Evolutionary conservation across 108 stramenopile genomes (phyloP), one percentile per base, ranked within the genome.

Genomic region (Cyclotella sp.): DNA sequence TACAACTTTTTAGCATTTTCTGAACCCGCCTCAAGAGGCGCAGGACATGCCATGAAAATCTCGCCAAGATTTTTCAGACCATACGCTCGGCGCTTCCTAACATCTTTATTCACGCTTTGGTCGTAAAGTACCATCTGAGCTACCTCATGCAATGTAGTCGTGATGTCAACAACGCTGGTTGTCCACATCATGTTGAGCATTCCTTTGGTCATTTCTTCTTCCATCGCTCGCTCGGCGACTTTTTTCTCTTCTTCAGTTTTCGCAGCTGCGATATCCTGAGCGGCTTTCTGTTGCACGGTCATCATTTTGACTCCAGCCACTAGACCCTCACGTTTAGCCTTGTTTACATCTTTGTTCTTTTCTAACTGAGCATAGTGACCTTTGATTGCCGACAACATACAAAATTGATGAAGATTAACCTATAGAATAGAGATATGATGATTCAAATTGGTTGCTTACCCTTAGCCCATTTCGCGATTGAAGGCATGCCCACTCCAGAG

Each of bases 131-230:
- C 88, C 93, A 92, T 95, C 68, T 92, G 87, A 28, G 46, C 67
- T 0, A 82, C 84, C 69, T 88, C 85, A 61, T 92, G 87, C 49
- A 95, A 58, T 3, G 94, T 95, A 15, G 80, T 70, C 10, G 91
- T 89, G 63, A 95, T 88, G 72, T 95, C 94, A 14, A 91, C 86
- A 0, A 89, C 90, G 21, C 89, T 93, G n/a, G 88, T 88, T 22
- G 82, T 89, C 92, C 92, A 93, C 67, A 93, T 72, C 0, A 89
- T 52, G n/a, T 81, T 67, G 24, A 95, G 68, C 68, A 91, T 79
- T 12, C 57, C 77, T 14, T 65, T 40, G 7, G 67, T 44, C 52
- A 79, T 41, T 14, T 87, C 87, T 28, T 84, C 63, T 76, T 86
- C 83, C 79, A 90, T 78, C 55, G 77, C 78, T 21, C 66, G 70